phyloP scores from a whole-genome alignment of 768 basidiomycete species.

The Auriscalpium microsporum region DNA sequence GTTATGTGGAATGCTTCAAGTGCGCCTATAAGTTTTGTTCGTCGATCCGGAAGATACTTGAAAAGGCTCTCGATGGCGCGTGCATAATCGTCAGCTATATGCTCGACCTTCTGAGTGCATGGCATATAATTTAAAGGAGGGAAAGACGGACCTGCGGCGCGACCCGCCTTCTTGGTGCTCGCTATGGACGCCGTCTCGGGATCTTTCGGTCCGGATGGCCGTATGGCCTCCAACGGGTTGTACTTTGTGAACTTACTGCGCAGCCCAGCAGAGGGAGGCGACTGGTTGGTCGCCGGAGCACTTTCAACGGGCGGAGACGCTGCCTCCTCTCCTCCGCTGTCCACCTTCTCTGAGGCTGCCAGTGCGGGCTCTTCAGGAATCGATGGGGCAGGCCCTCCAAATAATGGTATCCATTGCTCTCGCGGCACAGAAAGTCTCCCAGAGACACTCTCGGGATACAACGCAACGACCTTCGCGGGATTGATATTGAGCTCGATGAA shows the following conservation, averaged over 20 bases:
- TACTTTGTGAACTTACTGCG: constrained; percentile 37
- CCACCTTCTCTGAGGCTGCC: neutral
- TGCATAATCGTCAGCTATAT: constrained; percentile 44
- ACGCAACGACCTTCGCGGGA: constrained; percentile 86
- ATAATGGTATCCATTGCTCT: constrained; percentile 72
- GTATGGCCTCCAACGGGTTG: constrained; percentile 46
- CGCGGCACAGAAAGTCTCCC: constrained; percentile 66
- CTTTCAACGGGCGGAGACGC: neutral
- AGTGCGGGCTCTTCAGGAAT: constrained; percentile 16
- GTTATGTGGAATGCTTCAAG: constrained; percentile 63
- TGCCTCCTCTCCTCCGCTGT: neutral
- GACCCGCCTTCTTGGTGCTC: constrained; percentile 10
- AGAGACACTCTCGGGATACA: constrained; percentile 76
- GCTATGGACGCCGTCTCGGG: constrained; percentile 52
- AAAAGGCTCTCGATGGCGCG: constrained; percentile 83
- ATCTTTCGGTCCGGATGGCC: constrained; percentile 41
- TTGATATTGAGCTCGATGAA: constrained; percentile 87
- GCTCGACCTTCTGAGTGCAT: neutral
- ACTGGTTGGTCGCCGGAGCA: neutral
- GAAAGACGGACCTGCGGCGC: constrained; percentile 19
- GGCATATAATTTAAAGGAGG: too few species aligned
- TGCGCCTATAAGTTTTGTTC: constrained; percentile 77
- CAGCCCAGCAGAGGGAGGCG: constrained; percentile 29
- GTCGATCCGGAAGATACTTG: constrained; percentile 80
- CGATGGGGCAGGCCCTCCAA: constrained; percentile 56